phyloP scores from a whole-genome alignment of 2,329 filamentous ascomycete genomes.

The Calonectria pteridis region DNA sequence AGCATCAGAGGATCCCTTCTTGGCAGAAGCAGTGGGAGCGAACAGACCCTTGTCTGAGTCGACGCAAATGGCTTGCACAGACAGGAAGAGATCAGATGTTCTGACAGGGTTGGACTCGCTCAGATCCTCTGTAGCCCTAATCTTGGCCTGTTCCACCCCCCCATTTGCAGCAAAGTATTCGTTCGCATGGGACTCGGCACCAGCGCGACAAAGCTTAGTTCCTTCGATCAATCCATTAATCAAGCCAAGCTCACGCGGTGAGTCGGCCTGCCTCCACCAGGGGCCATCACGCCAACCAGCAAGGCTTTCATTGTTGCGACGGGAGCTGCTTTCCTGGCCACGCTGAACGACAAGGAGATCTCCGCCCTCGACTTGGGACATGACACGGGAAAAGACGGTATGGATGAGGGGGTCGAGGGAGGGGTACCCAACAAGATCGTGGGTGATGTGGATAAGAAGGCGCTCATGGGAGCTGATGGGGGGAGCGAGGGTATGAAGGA shows the following conservation, averaged over 20 bases:
- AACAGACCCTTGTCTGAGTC: slow-evolving; percentile 77
- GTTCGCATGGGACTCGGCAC: slow-evolving; percentile 86
- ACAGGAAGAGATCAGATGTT: slow-evolving; percentile 93
- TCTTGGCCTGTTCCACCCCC: slow-evolving; percentile 83
- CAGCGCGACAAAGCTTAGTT: slow-evolving; percentile 90
- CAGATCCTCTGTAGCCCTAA: slow-evolving; percentile 81
- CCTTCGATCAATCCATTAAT: slow-evolving; percentile 87
- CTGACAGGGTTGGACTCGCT: slow-evolving; percentile 90
- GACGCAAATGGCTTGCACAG: slow-evolving; percentile 88
- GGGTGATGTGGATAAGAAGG: slow-evolving; percentile 96
- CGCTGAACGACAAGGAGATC: slow-evolving; percentile 95
- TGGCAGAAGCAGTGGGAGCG: slow-evolving; percentile 63
- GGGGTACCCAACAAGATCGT: slow-evolving; percentile 94
- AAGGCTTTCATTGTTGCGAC: slow-evolving; percentile 69
- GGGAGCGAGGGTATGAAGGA: slow-evolving; percentile 94
- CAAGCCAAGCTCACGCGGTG: slow-evolving; percentile 80
- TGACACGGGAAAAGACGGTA: slow-evolving; percentile 91
- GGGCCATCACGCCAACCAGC: slow-evolving; percentile 92
- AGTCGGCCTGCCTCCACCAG: slow-evolving; percentile 86
- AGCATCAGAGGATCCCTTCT: slow-evolving; percentile 65
- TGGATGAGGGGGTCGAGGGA: slow-evolving; percentile 94
- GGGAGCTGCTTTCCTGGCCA: slow-evolving; percentile 84
- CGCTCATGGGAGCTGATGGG: slow-evolving; percentile 98
- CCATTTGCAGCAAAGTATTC: slow-evolving; percentile 87
- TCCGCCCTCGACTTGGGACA: slow-evolving; percentile 98